Base-by-base conservation (phyloP, 2,329 filamentous ascomycete species). In the Epichloe aotearoae region DNA sequence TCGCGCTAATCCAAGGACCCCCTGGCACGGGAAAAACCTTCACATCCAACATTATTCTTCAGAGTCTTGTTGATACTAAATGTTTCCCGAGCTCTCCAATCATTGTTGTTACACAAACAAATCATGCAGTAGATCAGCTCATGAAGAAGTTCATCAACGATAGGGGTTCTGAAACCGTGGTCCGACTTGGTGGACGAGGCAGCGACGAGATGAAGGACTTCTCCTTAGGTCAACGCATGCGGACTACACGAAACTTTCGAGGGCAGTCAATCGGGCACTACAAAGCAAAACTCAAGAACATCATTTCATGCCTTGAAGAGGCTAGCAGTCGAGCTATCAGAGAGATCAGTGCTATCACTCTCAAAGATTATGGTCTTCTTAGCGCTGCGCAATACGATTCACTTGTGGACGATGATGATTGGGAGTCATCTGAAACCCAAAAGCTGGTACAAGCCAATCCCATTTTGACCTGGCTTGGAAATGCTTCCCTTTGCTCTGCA, bases 81-180 rank as follows among this genome's bases (percentile, higher is more conserved):
- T 58, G 61, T 2, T 70, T 66, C 1, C 51, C 5, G 36, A 40
- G 2, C 49, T 36, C 55, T 2, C 86, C 86, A 0, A 82, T 96
- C 33, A 74, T 95, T 19, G 73, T 95, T 3, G 78, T 88, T 0
- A 88, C 88, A 7, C 88, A 95, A 59, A 96, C 89, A 0, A 96
- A 96, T 53, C 88, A 95, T 64, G 89, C 89, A 0, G 69, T 95
- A 0, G 89, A 96, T 58, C 89, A 95, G 61, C 71, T 96, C 0
- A 70, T 95, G 0, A 68, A 70, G 1, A 79, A 83, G 50, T 73
- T 88, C 15, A 71, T 80, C 1, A 61, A 69, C 1, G 37, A 38
- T 50, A 58, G 0, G 65, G 63, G 3, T 84, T 65, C 4, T 54
- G 56, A 73, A 74, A 79, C 1, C 82, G 46, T 89, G 52, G 68